Evolutionary conservation across 345 rosid species (phyloP).

Genomic region (Populus nigra): DNA sequence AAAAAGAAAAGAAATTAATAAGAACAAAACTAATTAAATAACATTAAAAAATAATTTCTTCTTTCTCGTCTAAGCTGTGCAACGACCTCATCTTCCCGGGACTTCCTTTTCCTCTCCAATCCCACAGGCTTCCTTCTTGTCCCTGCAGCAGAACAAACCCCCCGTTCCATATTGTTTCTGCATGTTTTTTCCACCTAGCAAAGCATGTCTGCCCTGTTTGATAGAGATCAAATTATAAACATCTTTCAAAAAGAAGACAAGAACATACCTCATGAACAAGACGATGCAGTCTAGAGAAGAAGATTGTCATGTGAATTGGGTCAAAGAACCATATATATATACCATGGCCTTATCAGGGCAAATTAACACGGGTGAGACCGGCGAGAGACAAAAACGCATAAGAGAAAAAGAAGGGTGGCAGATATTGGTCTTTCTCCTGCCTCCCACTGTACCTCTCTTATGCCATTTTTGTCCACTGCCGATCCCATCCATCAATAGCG

Average conservation of each 20-base stretch:
- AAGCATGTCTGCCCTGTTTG: background rate
- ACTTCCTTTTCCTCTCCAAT: constrained; percentile 3
- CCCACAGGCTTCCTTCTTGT: background rate
- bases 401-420: background rate
- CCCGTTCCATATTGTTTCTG: background rate
- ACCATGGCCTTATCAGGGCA: background rate
- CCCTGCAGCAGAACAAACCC: no score
- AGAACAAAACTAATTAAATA: no score
- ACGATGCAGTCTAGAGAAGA: background rate
- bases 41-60: no score
- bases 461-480: no score
- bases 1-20: no score
- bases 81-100: constrained; percentile 40
- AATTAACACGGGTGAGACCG: background rate
- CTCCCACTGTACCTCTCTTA: no score
- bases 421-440: background rate
- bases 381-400: background rate
- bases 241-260: background rate
- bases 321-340: background rate
- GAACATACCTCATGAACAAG: background rate
- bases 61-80: constrained; percentile 14
- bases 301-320: background rate
- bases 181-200: background rate
- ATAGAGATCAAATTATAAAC: background rate
- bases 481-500: no score